phyloP scores from a whole-genome alignment of 495 filamentous ascomycete species.

The Elasticomyces elasticus region DNA sequence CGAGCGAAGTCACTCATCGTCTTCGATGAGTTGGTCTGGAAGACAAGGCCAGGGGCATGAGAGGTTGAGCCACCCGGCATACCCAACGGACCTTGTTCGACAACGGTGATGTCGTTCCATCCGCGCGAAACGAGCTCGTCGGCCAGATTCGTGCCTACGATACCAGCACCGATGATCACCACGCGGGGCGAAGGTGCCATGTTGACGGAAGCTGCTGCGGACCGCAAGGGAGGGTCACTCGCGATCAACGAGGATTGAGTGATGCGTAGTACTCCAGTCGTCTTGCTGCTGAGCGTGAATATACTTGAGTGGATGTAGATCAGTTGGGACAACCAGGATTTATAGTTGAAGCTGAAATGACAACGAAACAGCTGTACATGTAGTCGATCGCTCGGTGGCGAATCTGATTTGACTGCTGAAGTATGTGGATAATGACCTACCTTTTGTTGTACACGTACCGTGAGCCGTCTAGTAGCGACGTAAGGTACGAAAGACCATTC shows the following conservation, averaged over 20 bases:
- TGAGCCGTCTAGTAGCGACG: background rate
- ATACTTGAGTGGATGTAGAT: no score
- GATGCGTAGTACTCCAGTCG: no score
- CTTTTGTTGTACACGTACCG: background rate
- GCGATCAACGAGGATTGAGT: background rate
- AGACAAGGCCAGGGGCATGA: slow-evolving; percentile 44
- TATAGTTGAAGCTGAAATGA: no score
- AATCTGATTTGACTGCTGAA: no score
- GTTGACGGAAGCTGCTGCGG: background rate
- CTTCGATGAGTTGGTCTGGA: slow-evolving; percentile 42
- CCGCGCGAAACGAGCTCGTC: slow-evolving; percentile 43
- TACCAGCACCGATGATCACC: slow-evolving; percentile 46
- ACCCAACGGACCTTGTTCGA: slow-evolving; percentile 43
- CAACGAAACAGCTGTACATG: no score
- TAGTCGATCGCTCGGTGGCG: no score
- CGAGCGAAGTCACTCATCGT: slow-evolving; percentile 41
- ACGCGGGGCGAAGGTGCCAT: slow-evolving; percentile 24
- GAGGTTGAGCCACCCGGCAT: slow-evolving; percentile 46
- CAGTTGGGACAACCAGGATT: no score
- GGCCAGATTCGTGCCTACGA: slow-evolving; percentile 44
- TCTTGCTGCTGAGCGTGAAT: no score
- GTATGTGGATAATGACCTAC: background rate
- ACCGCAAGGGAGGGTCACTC: background rate
- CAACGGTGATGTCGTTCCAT: slow-evolving; percentile 44
- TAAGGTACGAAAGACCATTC: background rate